A percentile compares a stretch with the other conserved stretches of the same genome.
Conservation (phyloP, 169 alveolate species). For the Babesia bovis region DNA sequence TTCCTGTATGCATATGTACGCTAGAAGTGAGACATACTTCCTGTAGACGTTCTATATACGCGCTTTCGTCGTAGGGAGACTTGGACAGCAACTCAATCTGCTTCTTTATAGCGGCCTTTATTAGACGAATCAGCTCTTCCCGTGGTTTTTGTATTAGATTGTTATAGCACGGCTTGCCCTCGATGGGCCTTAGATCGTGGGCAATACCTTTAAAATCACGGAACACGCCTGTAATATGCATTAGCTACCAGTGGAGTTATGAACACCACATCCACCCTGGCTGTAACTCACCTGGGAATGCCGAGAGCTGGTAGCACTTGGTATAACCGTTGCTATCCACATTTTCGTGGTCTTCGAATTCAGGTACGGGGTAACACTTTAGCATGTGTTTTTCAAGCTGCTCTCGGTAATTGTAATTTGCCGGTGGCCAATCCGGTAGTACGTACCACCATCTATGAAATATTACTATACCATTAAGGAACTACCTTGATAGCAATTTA, state of each 20-base stretch:
- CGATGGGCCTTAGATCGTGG: slow-evolving; percentile 89
- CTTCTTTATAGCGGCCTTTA: slow-evolving; percentile 70
- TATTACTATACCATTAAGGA: neutral
- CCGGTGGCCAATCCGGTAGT: slow-evolving; percentile 93
- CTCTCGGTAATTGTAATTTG: slow-evolving; percentile 77
- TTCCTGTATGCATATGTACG: slow-evolving; percentile 10
- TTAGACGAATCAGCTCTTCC: slow-evolving; percentile 52
- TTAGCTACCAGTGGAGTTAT: too few relatives aligned
- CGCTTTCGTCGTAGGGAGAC: slow-evolving; percentile 39
- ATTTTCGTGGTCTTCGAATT: slow-evolving; percentile 87
- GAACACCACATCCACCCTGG: too few relatives aligned
- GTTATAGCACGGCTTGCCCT: slow-evolving; percentile 86
- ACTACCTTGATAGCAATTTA: slow-evolving; percentile 57
- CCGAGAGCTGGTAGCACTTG: slow-evolving; percentile 87
- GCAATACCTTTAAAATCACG: slow-evolving; percentile 85
- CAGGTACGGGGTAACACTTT: slow-evolving; percentile 80
- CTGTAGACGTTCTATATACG: slow-evolving; percentile 13
- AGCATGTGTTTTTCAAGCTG: slow-evolving; percentile 78
- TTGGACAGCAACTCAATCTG: slow-evolving; percentile 49
- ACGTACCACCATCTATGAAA: slow-evolving; percentile 90
- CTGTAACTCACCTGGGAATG: slow-evolving; percentile 69
- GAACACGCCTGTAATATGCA: slow-evolving; percentile 77
- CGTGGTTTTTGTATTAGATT: slow-evolving; percentile 66
- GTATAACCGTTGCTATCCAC: slow-evolving; percentile 81
- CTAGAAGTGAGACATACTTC: slow-evolving; percentile 17